Base-by-base conservation (phyloP, 2,329 filamentous ascomycete species). In the Colletotrichum orchidophilum region DNA sequence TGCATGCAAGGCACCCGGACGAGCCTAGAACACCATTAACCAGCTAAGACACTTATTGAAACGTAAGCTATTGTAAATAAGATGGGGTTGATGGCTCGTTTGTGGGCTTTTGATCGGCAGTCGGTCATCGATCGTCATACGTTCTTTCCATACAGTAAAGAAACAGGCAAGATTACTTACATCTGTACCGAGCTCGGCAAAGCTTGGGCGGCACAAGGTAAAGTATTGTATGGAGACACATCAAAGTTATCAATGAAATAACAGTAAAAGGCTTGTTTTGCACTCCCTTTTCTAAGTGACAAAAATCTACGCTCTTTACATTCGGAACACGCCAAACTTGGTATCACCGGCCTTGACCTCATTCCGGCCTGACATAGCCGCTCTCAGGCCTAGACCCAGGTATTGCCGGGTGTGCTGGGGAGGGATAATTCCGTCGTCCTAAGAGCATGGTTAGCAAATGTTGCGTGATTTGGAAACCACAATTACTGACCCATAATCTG, bases 251-350 rank as follows among this genome's bases (percentile, higher is more conserved):
- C 6, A 55, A 55, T 1, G 27, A n/a, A 31, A n/a, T 29, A 8
- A 12, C 5, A 33, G 52, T n/a, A 54, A 27, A 54, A 42, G 24
- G 33, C 50, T 12, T 27, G 2, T 63, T 54, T 9, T 54, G 24
- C 33, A 21, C 49, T 27, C 7, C 24, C 39, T 21, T 29, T 54
- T n/a, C 24, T 18, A 54, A 39, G 15, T 6, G 26, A 39, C 24
- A 9, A 15, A 33, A 15, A 42, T 68, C 52, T 57, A 39, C 53
- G 3, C 24, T 64, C 8, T 71, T 75, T 88, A 96, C 93, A 96
- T 96, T 77, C 93, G 88, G 82, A 96, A 96, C 33, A 96, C 92
- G 13, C 93, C 93, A 83, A 94, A 96, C 79, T 87, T 91, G 24
- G 90, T 93, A 72, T 88, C 88, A 59, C 88, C 88, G 9, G 87